phyloP scores from a whole-genome alignment of 1,284 basidiomycete genomes.

The Cutaneotrichosporon sp. region DNA sequence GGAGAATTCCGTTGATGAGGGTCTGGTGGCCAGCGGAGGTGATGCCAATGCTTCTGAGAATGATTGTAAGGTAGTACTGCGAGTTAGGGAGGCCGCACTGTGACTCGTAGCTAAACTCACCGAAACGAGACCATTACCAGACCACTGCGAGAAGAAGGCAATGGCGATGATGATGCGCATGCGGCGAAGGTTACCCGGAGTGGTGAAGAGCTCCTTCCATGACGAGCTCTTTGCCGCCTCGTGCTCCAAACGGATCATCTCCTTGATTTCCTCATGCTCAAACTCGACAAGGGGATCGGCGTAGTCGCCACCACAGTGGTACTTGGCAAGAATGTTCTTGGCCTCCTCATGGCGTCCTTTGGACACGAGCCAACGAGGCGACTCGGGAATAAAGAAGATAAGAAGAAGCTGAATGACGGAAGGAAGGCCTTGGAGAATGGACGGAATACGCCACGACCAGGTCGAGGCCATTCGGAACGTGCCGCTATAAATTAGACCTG shows the following conservation, averaged over 20 bases:
- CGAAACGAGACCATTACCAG: constrained; percentile 22
- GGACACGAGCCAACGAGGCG: constrained; percentile 27
- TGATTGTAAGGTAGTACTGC: constrained; percentile 65
- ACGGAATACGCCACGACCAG: constrained; percentile 47
- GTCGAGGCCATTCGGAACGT: constrained; percentile 31
- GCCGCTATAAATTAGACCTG: constrained; percentile 15
- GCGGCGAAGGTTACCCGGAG: constrained; percentile 23
- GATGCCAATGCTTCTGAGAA: constrained; percentile 67
- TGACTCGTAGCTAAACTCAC: no score
- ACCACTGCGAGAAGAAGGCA: constrained; percentile 41
- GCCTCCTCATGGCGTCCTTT: constrained; percentile 18
- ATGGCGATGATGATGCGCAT: constrained; percentile 34
- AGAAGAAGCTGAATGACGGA: constrained; percentile 28
- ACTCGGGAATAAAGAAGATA: constrained; percentile 23
- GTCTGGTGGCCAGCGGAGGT: constrained; percentile 58
- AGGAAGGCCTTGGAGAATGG: constrained; percentile 49
- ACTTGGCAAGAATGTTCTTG: constrained; percentile 83
- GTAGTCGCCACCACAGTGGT: constrained; percentile 54
- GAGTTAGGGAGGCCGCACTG: no score
- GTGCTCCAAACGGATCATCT: constrained; percentile 26
- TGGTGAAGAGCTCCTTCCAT: constrained; percentile 50
- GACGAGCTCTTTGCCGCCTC: constrained; percentile 15
- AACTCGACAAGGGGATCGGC: constrained; percentile 41
- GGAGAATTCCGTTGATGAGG: constrained; percentile 55
- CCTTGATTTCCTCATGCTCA: constrained; percentile 46